Evolutionary conservation across 257 asterid genomes (phyloP).

Genomic region (Solanum dulcamara): DNA sequence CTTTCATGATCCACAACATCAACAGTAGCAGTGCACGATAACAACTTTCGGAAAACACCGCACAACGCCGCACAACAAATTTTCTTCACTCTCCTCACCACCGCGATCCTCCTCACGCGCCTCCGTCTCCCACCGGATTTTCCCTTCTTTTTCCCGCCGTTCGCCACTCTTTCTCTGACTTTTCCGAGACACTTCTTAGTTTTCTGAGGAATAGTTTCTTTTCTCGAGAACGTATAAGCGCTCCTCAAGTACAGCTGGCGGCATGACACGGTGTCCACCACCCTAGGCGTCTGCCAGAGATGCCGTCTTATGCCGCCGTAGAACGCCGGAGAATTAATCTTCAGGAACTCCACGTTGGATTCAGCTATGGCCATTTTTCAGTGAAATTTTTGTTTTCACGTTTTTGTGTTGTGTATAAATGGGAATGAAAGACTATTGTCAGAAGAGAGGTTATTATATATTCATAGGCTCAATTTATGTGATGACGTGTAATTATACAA

Average conservation of each 20-base stretch:
- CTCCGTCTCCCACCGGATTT: constrained; percentile 1
- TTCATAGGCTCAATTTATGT: too few species aligned
- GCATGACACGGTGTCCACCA: constrained; percentile 53
- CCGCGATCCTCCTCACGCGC: neutral
- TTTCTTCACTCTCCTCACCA: constrained; percentile 30
- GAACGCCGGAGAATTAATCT: neutral
- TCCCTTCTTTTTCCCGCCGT: constrained; percentile 6
- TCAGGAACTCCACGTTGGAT: constrained; percentile 23
- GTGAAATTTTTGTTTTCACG: neutral
- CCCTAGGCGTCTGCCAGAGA: constrained; percentile 22
- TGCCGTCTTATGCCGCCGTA: constrained; percentile 24
- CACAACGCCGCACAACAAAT: constrained; percentile 29
- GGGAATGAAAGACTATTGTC: neutral
- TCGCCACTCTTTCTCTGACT: constrained; percentile 30
- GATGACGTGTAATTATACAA: too few species aligned
- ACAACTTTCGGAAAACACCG: constrained; percentile 37
- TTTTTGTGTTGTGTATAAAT: neutral
- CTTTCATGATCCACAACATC: constrained; percentile 31
- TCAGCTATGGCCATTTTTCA: neutral
- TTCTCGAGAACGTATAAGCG: constrained; percentile 51
- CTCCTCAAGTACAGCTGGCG: constrained; percentile 48
- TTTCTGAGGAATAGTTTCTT: constrained; percentile 47
- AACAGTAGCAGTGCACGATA: constrained; percentile 34
- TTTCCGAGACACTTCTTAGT: constrained; percentile 42
- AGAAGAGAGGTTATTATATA: neutral